These are phyloP conservation scores for Fusarium chlamydosporum DNA, from an alignment of 2,329 filamentous ascomycete genomes.

Conservation along the genomic window DNA sequence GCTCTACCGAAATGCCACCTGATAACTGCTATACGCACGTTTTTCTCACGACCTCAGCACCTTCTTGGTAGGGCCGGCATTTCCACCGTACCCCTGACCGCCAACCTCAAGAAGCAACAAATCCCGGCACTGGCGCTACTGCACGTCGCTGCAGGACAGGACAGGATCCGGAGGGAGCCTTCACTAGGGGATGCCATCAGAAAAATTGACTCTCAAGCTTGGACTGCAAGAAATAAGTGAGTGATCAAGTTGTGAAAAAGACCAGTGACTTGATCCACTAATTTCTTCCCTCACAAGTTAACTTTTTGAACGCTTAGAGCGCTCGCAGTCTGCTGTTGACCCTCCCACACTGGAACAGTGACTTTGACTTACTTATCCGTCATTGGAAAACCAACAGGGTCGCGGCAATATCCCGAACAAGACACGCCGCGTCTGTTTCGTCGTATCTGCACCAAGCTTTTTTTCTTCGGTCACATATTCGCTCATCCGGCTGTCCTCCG, in stretches of 20 bases:
- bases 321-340: conserved; percentile 26
- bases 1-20: conserved; percentile 18
- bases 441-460: conserved; percentile 43
- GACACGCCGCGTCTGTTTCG: conserved; percentile 44
- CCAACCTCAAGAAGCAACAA: conserved; percentile 30
- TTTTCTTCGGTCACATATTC: conserved; percentile 36
- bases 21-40: conserved; percentile 31
- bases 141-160: conserved; percentile 28
- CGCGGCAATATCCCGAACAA: conserved; percentile 37
- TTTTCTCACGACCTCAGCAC: conserved; percentile 13
- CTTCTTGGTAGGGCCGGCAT: conserved; percentile 22
- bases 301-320: not conserved
- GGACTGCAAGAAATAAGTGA: not conserved
- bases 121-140: conserved; percentile 33
- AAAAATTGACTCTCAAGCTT: conserved; percentile 6
- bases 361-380: conserved; percentile 31
- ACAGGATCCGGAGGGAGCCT: conserved; percentile 30
- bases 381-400: conserved; percentile 44
- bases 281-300: conserved; percentile 4
- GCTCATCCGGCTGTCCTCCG: conserved; percentile 33
- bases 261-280: not conserved
- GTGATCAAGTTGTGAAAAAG: not conserved
- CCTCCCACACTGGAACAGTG: conserved; percentile 38
- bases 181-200: not conserved
- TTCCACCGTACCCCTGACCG: conserved; percentile 33